Base-by-base conservation (phyloP, 1,284 basidiomycete species). In the Moesziomyces antarcticus region DNA sequence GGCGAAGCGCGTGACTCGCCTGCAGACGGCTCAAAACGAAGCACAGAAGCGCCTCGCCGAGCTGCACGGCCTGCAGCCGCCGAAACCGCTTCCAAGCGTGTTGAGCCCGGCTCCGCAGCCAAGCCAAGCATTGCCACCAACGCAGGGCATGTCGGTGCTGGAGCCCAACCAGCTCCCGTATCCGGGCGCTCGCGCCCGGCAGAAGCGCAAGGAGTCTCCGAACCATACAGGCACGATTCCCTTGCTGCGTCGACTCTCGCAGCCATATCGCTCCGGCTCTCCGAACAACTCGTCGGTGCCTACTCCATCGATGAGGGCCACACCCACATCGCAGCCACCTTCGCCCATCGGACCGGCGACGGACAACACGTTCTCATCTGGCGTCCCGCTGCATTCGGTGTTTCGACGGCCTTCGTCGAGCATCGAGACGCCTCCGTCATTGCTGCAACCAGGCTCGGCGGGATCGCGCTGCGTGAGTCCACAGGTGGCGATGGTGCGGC, bases 21-120 rank as follows among this genome's bases (percentile, higher is more conserved):
- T 74, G 20, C 72, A 74, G 47, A 63, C 41, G 7, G 72, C 72
- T 9, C 72, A 74, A 24, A 70, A 61, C 30, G 67, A 74, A 37
- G 67, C 72, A 5, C 72, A 67, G 46, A 3, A 63, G 27, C 25
- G 50, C 6, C 35, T 70, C 50, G 72, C 72, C 20, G 59, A 63
- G 20, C 48, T 74, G 58, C 67, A 74, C 27, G 67, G 67, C 2
- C 25, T 74, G 49, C 62, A 70, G 44, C 60, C 60, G 16, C 49
- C 64, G 2, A 67, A 55, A n/a, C 11, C 58, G 44, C 35, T 25
- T 14, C 18, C 43, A 5, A 40, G 11, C n/a, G 33, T 43, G 16
- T 13, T 25, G 30, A 35, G 20, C 11, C 9, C 27, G n/a, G 20
- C 25, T n/a, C 30, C n/a, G n/a, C 8, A 24, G 40, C 18, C 40